Percentiles rank a stretch among this genome's conserved stretches.
Conservation (phyloP, 768 basidiomycete species). For the Termitomyces sp. region DNA sequence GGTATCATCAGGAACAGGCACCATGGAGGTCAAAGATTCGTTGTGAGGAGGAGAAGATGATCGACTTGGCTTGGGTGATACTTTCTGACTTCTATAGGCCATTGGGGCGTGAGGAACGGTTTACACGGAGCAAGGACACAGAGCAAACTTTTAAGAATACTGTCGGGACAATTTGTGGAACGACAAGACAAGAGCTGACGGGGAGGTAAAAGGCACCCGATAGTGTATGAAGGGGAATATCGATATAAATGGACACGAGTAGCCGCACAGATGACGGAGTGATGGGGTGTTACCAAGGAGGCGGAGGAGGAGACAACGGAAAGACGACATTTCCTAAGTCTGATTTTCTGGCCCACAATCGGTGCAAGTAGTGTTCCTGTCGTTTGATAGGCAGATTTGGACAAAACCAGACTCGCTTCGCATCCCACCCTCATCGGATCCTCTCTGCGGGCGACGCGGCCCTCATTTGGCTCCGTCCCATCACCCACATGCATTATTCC, state of each 20-base stretch:
- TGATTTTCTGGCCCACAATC: conserved; percentile 16
- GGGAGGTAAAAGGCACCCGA: conserved; percentile 25
- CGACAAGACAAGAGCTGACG: conserved; percentile 23
- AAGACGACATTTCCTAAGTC: conserved; percentile 23
- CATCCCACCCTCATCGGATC: conserved; percentile 35
- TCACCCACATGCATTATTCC: conserved; percentile 11
- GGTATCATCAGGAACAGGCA: conserved; percentile 26
- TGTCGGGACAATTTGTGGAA: conserved; percentile 31
- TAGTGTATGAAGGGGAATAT: conserved; percentile 25
- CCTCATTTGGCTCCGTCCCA: conserved; percentile 24
- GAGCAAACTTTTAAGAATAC: conserved; percentile 24
- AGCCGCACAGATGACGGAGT: conserved; percentile 22
- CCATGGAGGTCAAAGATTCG: conserved; percentile 27
- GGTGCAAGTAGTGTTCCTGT: conserved; percentile 17
- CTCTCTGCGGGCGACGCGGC: conserved; percentile 30
- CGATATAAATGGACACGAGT: conserved; percentile 29
- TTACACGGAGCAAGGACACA: conserved; percentile 14
- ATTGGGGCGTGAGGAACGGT: conserved; percentile 25
- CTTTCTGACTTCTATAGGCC: conserved; percentile 44
- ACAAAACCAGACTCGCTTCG: conserved; percentile 16
- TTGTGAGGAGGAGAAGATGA: conserved; percentile 37
- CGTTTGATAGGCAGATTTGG: conserved; percentile 29
- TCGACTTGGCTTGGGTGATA: conserved; percentile 43
- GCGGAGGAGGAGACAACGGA: conserved; percentile 24
- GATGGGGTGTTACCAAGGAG: conserved; percentile 46